Percentiles rank a stretch among this genome's conserved stretches.
phyloP scores from a whole-genome alignment of 106 monocot species.

The Posidonia australis region DNA sequence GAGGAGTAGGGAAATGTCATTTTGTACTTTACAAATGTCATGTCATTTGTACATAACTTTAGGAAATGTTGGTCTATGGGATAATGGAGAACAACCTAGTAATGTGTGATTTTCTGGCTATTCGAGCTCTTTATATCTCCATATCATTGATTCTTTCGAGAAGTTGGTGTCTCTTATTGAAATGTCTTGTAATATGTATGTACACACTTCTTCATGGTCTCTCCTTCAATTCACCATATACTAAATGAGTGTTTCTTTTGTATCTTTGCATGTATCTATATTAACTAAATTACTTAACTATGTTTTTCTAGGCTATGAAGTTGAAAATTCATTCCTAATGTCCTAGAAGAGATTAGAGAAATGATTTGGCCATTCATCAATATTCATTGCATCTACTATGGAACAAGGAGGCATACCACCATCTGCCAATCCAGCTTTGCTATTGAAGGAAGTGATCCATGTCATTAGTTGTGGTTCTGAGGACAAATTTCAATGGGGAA shows the following conservation, averaged over 20 bases:
- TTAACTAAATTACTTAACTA: no score
- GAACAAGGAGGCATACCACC: constrained; percentile 79
- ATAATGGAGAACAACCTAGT: no score
- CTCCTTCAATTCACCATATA: no score
- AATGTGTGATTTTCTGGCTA: no score
- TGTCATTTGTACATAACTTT: no score
- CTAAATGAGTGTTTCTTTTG: no score
- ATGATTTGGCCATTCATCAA: constrained; percentile 75
- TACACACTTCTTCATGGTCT: neutral
- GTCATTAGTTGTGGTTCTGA: constrained; percentile 90
- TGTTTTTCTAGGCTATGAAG: constrained; percentile 48
- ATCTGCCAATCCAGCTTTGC: constrained; percentile 56
- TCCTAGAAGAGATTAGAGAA: constrained; percentile 79
- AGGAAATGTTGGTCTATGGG: no score
- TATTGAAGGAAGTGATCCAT: constrained; percentile 81
- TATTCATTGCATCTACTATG: constrained; percentile 78
- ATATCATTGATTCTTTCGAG: neutral
- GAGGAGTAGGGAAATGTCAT: no score
- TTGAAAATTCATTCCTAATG: constrained; percentile 59
- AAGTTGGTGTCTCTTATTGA: no score
- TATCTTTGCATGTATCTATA: no score
- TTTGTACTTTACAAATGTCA: no score
- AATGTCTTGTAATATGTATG: neutral
- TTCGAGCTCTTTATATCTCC: no score
- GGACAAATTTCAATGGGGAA: constrained; percentile 85